Conservation (phyloP, 768 basidiomycete genomes). For the Mycena capillaripes region DNA sequence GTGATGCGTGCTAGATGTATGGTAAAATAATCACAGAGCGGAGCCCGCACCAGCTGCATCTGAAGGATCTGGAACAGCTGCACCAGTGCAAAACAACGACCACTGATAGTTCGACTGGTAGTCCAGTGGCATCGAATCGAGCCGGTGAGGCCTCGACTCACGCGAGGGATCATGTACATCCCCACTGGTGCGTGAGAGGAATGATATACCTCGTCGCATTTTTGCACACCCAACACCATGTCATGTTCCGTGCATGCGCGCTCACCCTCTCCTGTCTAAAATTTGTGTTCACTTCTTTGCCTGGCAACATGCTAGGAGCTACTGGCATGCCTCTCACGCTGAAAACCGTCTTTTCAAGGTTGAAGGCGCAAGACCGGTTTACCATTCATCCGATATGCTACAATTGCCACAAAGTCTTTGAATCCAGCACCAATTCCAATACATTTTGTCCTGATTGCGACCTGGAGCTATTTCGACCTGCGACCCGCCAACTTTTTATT, state of each 20-base stretch:
- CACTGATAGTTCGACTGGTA: too few relatives aligned
- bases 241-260: neutral
- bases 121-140: too few relatives aligned
- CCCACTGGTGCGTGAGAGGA: neutral
- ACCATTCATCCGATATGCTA: neutral
- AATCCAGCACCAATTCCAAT: neutral
- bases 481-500: neutral
- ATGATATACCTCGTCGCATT: neutral
- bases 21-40: too few relatives aligned
- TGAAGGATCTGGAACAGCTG: too few relatives aligned
- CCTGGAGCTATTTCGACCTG: neutral
- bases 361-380: neutral
- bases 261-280: neutral
- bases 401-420: neutral
- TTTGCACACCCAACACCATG: neutral
- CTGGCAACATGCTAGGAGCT: neutral
- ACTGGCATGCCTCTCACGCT: neutral
- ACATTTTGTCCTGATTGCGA: constrained; percentile 14
- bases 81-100: too few relatives aligned
- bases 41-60: too few relatives aligned
- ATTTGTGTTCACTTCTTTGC: neutral
- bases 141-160: too few relatives aligned
- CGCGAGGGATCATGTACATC: neutral
- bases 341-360: neutral
- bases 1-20: too few relatives aligned